Evolutionary conservation across 331 rosid species (phyloP).

Genomic region (Pyracantha coccinea): DNA sequence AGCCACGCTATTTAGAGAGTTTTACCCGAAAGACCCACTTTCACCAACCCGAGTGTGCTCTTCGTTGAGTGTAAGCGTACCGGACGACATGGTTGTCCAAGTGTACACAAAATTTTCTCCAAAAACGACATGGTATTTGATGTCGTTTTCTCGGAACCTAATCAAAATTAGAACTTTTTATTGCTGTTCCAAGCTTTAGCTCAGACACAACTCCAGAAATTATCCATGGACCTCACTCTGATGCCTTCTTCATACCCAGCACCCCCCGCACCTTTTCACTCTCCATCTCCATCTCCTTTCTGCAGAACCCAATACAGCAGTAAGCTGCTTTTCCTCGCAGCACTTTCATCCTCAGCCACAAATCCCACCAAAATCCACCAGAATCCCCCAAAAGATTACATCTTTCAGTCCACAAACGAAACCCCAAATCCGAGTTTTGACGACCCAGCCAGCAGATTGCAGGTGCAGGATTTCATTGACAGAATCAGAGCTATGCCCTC

Average conservation of each 20-base stretch:
- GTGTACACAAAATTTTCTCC: neutral
- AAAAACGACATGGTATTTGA: neutral
- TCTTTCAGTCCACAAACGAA: neutral
- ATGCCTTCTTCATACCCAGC: constrained; percentile 19
- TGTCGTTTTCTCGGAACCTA: neutral
- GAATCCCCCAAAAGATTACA: neutral
- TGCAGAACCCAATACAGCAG: constrained; percentile 9
- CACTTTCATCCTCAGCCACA: constrained; percentile 2
- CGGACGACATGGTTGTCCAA: neutral
- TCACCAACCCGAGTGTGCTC: too few species aligned
- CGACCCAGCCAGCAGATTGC: constrained; percentile 13
- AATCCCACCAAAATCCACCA: neutral
- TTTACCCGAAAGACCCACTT: too few species aligned
- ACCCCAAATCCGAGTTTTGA: constrained; percentile 11
- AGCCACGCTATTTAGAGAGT: too few species aligned
- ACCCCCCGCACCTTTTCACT: constrained; percentile 14
- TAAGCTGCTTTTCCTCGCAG: neutral
- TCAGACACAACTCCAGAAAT: neutral
- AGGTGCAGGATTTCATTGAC: constrained; percentile 20
- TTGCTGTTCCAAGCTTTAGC: neutral
- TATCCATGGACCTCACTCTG: neutral
- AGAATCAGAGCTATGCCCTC: constrained; percentile 25
- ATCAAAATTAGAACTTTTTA: neutral
- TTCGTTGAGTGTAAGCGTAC: too few species aligned
- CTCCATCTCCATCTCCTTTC: neutral